phyloP scores from a whole-genome alignment of 257 asterid genomes.

The Fraxinus cuspidata region DNA sequence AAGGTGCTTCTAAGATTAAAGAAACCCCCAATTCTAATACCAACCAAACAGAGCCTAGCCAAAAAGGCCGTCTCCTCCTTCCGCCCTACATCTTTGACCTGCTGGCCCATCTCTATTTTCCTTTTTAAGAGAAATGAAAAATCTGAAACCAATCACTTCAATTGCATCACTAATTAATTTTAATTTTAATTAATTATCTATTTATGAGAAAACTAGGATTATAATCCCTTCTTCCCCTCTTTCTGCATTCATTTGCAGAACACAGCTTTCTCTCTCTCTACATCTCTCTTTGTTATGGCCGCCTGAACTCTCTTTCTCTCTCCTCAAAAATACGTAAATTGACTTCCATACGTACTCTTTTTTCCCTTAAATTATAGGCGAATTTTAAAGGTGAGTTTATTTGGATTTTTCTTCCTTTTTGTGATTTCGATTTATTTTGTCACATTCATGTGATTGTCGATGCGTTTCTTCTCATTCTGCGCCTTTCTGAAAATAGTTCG shows the following conservation, averaged over 20 bases:
- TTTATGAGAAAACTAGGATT: slow-evolving; percentile 21
- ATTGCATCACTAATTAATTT: background rate
- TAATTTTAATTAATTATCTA: background rate
- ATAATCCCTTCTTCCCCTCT: background rate
- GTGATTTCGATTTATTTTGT: background rate
- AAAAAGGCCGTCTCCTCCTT: background rate
- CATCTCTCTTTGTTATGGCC: slow-evolving; percentile 54
- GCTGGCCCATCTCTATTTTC: background rate
- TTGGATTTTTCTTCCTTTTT: background rate
- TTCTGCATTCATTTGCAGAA: slow-evolving; percentile 12
- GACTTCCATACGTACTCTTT: background rate
- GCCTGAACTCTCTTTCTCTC: slow-evolving; percentile 47
- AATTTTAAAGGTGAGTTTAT: slow-evolving; percentile 39
- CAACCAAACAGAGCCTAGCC: slow-evolving; percentile 32
- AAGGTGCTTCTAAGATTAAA: background rate
- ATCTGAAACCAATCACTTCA: background rate
- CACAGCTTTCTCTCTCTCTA: slow-evolving; percentile 33
- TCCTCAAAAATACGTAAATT: slow-evolving; percentile 3
- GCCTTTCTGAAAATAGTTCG: background rate
- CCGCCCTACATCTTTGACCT: background rate
- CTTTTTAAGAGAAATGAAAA: background rate
- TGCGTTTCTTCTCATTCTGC: slow-evolving; percentile 16
- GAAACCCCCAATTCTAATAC: background rate
- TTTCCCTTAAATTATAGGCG: slow-evolving; percentile 13
- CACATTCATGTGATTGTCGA: background rate